Evolutionary conservation across 1,139 yeast genomes (phyloP), one percentile per base, ranked within the genome.

Genomic region (Maudiozyma humilis): DNA sequence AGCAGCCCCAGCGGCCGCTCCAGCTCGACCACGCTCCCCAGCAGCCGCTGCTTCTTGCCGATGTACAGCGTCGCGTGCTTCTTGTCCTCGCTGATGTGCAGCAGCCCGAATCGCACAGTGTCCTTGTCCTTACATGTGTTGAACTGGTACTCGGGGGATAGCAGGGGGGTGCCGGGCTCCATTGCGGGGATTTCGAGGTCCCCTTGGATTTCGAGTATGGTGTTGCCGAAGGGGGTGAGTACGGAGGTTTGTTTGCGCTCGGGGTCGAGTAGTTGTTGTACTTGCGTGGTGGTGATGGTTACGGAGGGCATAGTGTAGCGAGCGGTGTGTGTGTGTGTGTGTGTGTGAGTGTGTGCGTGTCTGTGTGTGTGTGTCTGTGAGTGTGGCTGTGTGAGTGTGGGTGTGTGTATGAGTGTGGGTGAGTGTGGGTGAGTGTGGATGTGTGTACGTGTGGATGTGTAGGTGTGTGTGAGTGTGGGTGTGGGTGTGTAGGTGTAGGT

Each of bases 131-230:
- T 65, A 3, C 46, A 64, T 65, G 23, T 46, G 2, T 52, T 52
- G 49, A 66, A 69, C 33, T 63, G 54, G 5, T 18, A 12, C 54
- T 49, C 17, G 75, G 75, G 32, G 64, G 65, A 20, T 56, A 57
- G 1, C 55, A 48, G 0, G 16, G 15, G 14, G 25, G 35, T 15
- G 53, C 48, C 14, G 76, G 75, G 32, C 64, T 65, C 18, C 56
- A 58, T 0, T 54, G 49, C 1, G 14, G 88, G 88, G 1, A 78
- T 56, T 44, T 77, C 75, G 36, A 82, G 59, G 32, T 78, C 84
- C 3, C 91, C 91, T 58, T 82, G 91, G 15, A 82, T 81, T 59
- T 82, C 91, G 20, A 82, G 51, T 10, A 82, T 54, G 1, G 75
- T 69, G 32, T 77, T 68, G 0, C 89, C 91, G 39, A 66, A 62